phyloP scores from a whole-genome alignment of 2,329 filamentous ascomycete genomes.

The Scytalidium sp. region DNA sequence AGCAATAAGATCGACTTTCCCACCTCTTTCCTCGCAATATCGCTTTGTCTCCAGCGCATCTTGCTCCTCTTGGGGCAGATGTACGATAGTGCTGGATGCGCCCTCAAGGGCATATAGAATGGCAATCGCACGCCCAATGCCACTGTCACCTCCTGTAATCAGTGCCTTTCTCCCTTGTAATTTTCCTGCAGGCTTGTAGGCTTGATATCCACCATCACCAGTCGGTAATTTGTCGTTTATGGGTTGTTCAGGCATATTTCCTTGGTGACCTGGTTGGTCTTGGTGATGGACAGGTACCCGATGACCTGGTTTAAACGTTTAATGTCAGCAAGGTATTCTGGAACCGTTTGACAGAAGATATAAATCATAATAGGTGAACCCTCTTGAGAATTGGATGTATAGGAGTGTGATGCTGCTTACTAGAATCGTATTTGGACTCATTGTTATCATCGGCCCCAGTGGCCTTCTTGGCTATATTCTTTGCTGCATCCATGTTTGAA shows the following conservation, averaged over 20 bases:
- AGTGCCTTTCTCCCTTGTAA: slow-evolving; percentile 71
- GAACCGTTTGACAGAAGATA: too few species aligned
- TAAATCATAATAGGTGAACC: too few species aligned
- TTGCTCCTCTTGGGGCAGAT: slow-evolving; percentile 71
- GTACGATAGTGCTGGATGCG: slow-evolving; percentile 69
- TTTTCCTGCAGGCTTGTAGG: slow-evolving; percentile 74
- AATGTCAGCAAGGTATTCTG: too few species aligned
- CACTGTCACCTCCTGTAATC: slow-evolving; percentile 78
- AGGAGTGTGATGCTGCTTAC: slow-evolving; percentile 2
- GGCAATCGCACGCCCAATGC: slow-evolving; percentile 74
- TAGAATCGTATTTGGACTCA: too few species aligned
- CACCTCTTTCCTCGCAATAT: slow-evolving; percentile 63
- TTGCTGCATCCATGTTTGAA: slow-evolving; percentile 24
- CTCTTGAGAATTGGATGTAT: too few species aligned
- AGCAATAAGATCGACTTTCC: slow-evolving; percentile 60
- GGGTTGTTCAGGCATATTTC: slow-evolving; percentile 53
- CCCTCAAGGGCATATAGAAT: slow-evolving; percentile 81
- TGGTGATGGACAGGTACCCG: slow-evolving; percentile 48
- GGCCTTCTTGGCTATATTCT: slow-evolving; percentile 24
- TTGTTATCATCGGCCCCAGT: slow-evolving; percentile 15
- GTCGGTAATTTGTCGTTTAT: slow-evolving; percentile 65
- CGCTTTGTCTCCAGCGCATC: slow-evolving; percentile 75
- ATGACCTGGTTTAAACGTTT: too few species aligned
- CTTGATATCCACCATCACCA: slow-evolving; percentile 62
- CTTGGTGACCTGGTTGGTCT: slow-evolving; percentile 48